Evolutionary conservation across 768 basidiomycete genomes (phyloP), one percentile per base, ranked within the genome.

Genomic region (Boletus edulis): DNA sequence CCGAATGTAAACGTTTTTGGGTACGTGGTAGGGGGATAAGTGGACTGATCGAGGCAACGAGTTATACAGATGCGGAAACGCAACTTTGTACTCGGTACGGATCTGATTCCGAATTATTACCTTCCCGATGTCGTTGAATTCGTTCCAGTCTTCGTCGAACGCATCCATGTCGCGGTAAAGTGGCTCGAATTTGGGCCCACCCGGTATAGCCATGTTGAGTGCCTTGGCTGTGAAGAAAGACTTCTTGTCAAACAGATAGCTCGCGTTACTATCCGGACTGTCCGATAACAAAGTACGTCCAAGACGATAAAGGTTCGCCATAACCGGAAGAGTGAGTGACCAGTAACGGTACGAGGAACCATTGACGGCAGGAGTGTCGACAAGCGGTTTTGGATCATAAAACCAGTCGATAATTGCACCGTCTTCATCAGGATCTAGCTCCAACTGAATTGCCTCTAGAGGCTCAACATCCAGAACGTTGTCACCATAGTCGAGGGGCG

Each of bases 101-200:
- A 98, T 96, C 71, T 97, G 93, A 68, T 98, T 94, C 20, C 97
- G 94, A 62, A 99, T 98, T 72, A 99, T 96, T 66, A 99, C 90
- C 73, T 99, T 99, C 76, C 97, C 95, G 73, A 98, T 97, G 68
- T 99, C 97, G 69, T 99, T 99, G 67, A 99, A 99, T 71, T 97
- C 94, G 71, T 97, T 97, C 94, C 94, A 97, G 67, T 99, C 97
- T 69, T 98, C 97, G 67, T 99, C 97, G 62, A 93, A 98, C 13
- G 88, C 80, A 66, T 98, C 97, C 87, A 95, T 94, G 65, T 99
- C 97, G 46, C 96, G 84, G 72, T 94, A 94, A 27, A 99, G 77
- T 15, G 96, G 97, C 77, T 99, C 97, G 59, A 98, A 99, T 71
- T 98, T 97, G 3, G 97, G 97, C 46, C 97, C 97, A 54, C 96